Base-by-base conservation (phyloP, 2,329 filamentous ascomycete species). In the Hymenoscyphus fraxineus region DNA sequence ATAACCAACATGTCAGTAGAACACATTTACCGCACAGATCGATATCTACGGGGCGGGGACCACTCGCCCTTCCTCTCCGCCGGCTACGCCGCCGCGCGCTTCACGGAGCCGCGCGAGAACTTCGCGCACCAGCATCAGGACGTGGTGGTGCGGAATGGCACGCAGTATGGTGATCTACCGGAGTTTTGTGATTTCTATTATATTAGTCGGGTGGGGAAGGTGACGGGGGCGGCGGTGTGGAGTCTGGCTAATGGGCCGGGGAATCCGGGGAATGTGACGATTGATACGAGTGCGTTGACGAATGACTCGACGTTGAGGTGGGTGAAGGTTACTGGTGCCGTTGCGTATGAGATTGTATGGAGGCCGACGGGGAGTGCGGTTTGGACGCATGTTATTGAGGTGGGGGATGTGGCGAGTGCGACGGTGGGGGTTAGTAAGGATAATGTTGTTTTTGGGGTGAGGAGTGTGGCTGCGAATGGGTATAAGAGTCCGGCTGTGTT, bases 51-150 rank as follows among this genome's bases (percentile, higher is more conserved):
- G 3, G 82, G 84, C 44, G 84, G 84, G 38, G 84, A 86, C 73
- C 84, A 87, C 72, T 75, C 78, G 4, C 78, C 81, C 0, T 86
- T 86, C 72, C 79, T 87, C 13, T 74, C 80, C 55, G 78, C 80
- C n/a, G 84, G 84, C 3, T 86, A 82, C 69, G 76, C 83, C 3
- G 68, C 68, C 6, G 79, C 81, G 15, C 79, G 84, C 1, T 85
- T 84, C 77, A 85, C 83, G 0, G 84, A 87, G 74, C 82, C 84
- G 0, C 79, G 81, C 62, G 84, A 87, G 74, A 77, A 86, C 70
- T 86, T 81, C 71, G 77, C 74, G 3, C 84, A 86, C 70, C 83
- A 86, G 73, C 83, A 86, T 68, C 84, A 86, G 73, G 78, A 86
- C 65, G 68, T 81, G 0, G 77, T 82, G 0, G 76, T 81, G 13